These are phyloP conservation scores for Plasmodium vinckei DNA, from an alignment of 169 alveolate genomes.

Conservation along the genomic window DNA sequence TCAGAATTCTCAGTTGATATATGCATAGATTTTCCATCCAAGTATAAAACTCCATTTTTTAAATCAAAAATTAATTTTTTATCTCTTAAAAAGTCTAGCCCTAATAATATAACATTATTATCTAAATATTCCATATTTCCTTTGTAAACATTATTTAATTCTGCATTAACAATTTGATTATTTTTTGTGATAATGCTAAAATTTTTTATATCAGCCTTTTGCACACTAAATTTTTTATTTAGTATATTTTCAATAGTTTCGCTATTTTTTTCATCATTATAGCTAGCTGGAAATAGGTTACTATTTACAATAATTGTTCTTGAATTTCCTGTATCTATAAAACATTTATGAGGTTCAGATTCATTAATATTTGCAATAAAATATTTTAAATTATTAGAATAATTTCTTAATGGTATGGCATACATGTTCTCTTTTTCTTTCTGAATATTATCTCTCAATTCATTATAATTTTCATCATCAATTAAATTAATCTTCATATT, in stretches of 20 bases:
- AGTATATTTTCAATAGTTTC: slow-evolving; percentile 34
- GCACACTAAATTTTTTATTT: slow-evolving; percentile 22
- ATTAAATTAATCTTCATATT: slow-evolving; percentile 17
- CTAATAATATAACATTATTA: slow-evolving; percentile 27
- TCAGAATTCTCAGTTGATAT: background rate
- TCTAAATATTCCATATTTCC: slow-evolving; percentile 20
- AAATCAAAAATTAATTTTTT: slow-evolving; percentile 44
- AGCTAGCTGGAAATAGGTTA: background rate
- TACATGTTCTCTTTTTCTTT: background rate
- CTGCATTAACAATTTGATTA: background rate
- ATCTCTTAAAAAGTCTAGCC: slow-evolving; percentile 41
- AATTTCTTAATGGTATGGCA: slow-evolving; percentile 21
- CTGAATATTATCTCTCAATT: background rate
- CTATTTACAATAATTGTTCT: slow-evolving; percentile 33
- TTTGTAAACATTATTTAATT: slow-evolving; percentile 15
- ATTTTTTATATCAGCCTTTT: background rate
- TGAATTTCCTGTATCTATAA: slow-evolving; percentile 46
- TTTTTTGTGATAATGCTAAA: slow-evolving; percentile 15
- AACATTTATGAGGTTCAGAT: slow-evolving; percentile 18
- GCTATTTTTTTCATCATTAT: background rate
- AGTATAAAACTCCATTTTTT: slow-evolving; percentile 9
- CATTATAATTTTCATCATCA: background rate
- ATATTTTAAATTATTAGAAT: slow-evolving; percentile 32
- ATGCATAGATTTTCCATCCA: background rate
- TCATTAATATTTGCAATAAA: slow-evolving; percentile 11